Percentiles rank a stretch among this genome's conserved stretches.
These are phyloP conservation scores for Tetrahymena thermophila DNA, from an alignment of 73 alveolate genomes.

Conservation along the genomic window DNA sequence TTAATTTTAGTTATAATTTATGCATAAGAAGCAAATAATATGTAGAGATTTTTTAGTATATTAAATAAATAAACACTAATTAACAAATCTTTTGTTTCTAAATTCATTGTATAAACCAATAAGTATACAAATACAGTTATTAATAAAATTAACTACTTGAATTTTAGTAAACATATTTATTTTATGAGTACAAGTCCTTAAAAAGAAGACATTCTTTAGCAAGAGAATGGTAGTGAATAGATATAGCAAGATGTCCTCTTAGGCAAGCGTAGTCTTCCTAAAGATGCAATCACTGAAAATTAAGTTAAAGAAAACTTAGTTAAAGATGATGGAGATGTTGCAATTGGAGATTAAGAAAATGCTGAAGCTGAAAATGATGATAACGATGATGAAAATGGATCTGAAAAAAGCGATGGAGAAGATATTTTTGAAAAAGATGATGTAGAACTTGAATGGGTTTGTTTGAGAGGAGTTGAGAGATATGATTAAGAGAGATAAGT, in stretches of 20 bases:
- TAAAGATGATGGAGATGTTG: not conserved
- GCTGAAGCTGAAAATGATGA: not conserved
- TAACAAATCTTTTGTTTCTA: not conserved
- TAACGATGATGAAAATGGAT: not conserved
- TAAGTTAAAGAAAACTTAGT: not conserved
- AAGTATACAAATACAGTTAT: not conserved
- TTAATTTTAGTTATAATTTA: not conserved
- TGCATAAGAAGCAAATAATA: not conserved
- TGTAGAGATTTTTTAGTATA: not conserved
- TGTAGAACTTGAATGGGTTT: constrained; percentile 8
- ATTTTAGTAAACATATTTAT: not conserved
- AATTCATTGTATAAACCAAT: not conserved
- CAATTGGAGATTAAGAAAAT: not conserved
- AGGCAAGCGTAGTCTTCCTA: not conserved
- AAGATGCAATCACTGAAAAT: not conserved
- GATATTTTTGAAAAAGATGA: not conserved
- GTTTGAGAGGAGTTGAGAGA: constrained; percentile 33
- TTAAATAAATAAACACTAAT: not conserved
- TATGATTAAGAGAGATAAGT: constrained; percentile 31
- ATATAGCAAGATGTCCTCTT: not conserved
- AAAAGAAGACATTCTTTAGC: not conserved
- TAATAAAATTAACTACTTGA: not conserved
- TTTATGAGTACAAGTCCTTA: not conserved
- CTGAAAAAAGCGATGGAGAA: not conserved
- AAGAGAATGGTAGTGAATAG: not conserved